Evolutionary conservation across 208 protist genomes (phyloP).

Genomic region (Leishmania tropica): DNA sequence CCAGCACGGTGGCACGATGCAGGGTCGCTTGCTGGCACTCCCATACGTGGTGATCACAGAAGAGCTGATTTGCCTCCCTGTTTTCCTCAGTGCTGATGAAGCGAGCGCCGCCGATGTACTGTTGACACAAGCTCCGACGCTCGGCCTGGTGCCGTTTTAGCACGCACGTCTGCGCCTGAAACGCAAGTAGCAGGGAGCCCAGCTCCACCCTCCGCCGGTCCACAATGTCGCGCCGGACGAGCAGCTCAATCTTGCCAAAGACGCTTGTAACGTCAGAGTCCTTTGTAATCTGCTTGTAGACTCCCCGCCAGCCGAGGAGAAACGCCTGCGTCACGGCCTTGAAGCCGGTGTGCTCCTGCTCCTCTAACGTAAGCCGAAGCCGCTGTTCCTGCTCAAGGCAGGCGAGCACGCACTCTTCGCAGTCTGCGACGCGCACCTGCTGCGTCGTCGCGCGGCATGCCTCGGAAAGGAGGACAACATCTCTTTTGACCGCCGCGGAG

Average conservation of each 20-base stretch:
- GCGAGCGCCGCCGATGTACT: slow-evolving; percentile 35
- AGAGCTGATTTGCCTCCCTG: slow-evolving; percentile 23
- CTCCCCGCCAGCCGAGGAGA: slow-evolving; percentile 52
- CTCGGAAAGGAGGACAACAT: slow-evolving; percentile 23
- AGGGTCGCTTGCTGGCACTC: neutral
- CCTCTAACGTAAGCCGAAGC: slow-evolving; percentile 50
- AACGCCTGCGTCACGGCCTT: slow-evolving; percentile 41
- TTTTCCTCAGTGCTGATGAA: slow-evolving; percentile 49
- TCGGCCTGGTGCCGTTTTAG: slow-evolving; percentile 13
- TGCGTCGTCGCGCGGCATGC: slow-evolving; percentile 5
- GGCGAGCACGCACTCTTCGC: slow-evolving; percentile 12
- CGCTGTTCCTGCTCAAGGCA: slow-evolving; percentile 42
- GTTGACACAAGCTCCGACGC: slow-evolving; percentile 35
- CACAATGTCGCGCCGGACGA: slow-evolving; percentile 55
- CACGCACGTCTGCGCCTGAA: slow-evolving; percentile 9
- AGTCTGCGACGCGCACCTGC: slow-evolving; percentile 6
- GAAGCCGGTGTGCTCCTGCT: slow-evolving; percentile 42
- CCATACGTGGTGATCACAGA: slow-evolving; percentile 13
- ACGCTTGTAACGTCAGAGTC: slow-evolving; percentile 33
- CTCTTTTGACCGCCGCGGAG: slow-evolving; percentile 16
- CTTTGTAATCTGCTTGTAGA: slow-evolving; percentile 45
- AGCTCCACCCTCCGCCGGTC: slow-evolving; percentile 58
- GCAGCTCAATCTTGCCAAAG: slow-evolving; percentile 57
- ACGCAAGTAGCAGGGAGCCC: slow-evolving; percentile 27
- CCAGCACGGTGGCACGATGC: slow-evolving; percentile 7